Evolutionary conservation across 805 yeast genomes (phyloP).

Genomic region (Pichia californica): DNA sequence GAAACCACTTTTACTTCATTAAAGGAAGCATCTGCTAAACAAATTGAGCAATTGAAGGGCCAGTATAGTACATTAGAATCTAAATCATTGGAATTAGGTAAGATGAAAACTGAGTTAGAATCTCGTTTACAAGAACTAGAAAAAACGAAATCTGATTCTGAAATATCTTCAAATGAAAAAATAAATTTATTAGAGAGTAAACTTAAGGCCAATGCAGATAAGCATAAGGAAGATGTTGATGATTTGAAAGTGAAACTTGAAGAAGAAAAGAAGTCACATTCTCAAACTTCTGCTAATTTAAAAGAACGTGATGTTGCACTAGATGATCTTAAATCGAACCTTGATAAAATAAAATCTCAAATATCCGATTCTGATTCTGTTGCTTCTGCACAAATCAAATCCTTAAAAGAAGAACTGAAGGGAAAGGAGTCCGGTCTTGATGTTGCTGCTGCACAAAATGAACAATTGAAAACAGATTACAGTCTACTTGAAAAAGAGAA

Average conservation of each 20-base stretch:
- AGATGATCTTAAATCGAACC: not conserved
- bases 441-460: not conserved
- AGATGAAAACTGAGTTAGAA: not conserved
- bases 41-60: conserved; percentile 1
- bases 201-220: not conserved
- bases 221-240: not conserved
- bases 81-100: not conserved
- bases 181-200: not conserved
- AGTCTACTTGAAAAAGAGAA: not conserved
- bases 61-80: not conserved
- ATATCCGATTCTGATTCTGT: not conserved
- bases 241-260: not conserved
- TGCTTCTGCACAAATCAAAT: not conserved
- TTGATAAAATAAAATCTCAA: no score
- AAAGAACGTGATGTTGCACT: not conserved
- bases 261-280: not conserved
- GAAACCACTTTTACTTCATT: not conserved
- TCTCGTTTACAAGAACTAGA: not conserved
- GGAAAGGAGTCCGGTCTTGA: not conserved
- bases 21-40: not conserved
- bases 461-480: not conserved
- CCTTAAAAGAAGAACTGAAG: not conserved
- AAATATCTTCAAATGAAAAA: not conserved
- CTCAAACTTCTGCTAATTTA: not conserved
- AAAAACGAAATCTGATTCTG: not conserved